A percentile compares a stretch with the other conserved stretches of the same genome.
These are phyloP conservation scores for Colletotrichum lupini DNA, from an alignment of 2,329 filamentous ascomycete species.

Conservation along the genomic window DNA sequence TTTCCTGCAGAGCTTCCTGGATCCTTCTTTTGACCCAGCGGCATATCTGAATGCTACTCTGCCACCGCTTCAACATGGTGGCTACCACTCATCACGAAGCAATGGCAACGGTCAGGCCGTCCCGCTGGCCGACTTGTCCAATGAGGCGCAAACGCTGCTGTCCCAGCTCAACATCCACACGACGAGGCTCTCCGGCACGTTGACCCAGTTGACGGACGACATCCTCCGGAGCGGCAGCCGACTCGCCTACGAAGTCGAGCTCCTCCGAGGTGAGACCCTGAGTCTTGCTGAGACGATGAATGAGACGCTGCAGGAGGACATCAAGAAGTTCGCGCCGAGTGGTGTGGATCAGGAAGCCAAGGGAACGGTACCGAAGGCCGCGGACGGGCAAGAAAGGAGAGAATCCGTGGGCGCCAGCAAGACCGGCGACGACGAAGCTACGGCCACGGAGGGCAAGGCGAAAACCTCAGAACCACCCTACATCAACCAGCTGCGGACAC, in stretches of 20 bases:
- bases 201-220: constrained; percentile 94
- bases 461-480: constrained; percentile 67
- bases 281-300: constrained; percentile 83
- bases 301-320: constrained; percentile 77
- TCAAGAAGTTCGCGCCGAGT: constrained; percentile 76
- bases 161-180: constrained; percentile 91
- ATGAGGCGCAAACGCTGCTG: constrained; percentile 84
- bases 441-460: constrained; percentile 35
- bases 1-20: constrained; percentile 79
- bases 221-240: constrained; percentile 90
- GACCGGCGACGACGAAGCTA: constrained; percentile 15
- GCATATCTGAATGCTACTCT: constrained; percentile 86
- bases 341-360: constrained; percentile 49
- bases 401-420: constrained; percentile 13
- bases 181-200: constrained; percentile 79
- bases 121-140: constrained; percentile 80
- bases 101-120: constrained; percentile 51
- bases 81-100: constrained; percentile 37
- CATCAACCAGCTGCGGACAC: constrained; percentile 82
- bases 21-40: constrained; percentile 82
- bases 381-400: constrained; percentile 27
- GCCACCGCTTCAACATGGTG: constrained; percentile 69
- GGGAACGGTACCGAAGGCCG: constrained; percentile 17
- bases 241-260: constrained; percentile 93
- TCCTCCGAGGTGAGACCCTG: constrained; percentile 87